These are phyloP conservation scores for Ambrosia trifida DNA, from an alignment of 129 eudicot genomes.

Conservation along the genomic window DNA sequence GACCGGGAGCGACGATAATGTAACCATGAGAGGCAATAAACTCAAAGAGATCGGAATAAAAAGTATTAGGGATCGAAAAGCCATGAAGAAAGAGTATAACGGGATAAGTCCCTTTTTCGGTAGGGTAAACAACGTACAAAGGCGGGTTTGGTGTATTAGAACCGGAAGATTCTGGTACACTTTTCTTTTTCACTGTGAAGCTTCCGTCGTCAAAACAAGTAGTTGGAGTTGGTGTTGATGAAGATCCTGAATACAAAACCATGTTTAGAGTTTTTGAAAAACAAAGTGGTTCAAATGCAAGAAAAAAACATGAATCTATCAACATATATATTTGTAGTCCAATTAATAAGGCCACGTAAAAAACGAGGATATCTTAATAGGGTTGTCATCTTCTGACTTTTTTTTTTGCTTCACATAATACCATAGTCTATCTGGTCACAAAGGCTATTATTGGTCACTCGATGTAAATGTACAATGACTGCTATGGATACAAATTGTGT, in stretches of 20 bases:
- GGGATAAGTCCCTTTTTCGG: conserved; percentile 15
- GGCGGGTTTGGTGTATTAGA: conserved; percentile 25
- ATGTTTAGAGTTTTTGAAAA: neutral
- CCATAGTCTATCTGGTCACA: no score
- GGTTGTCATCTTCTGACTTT: neutral
- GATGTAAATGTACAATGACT: no score
- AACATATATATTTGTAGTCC: neutral
- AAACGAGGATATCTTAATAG: neutral
- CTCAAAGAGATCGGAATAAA: conserved; percentile 13
- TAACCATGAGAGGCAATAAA: conserved; percentile 29
- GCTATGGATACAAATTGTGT: no score
- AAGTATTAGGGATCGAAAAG: conserved; percentile 17
- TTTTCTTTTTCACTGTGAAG: conserved; percentile 2
- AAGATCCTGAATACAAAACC: neutral
- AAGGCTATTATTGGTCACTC: no score
- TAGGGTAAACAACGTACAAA: conserved; percentile 23
- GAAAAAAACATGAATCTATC: neutral
- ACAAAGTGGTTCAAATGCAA: conserved; percentile 5
- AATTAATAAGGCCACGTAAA: neutral
- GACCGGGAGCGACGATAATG: conserved; percentile 27
- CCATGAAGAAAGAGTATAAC: conserved; percentile 31
- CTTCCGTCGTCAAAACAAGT: conserved; percentile 12
- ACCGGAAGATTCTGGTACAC: conserved; percentile 4
- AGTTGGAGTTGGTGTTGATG: neutral
- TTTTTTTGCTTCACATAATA: neutral